Conservation (phyloP, 148 eudicot genomes). For the Camellia sinensis region DNA sequence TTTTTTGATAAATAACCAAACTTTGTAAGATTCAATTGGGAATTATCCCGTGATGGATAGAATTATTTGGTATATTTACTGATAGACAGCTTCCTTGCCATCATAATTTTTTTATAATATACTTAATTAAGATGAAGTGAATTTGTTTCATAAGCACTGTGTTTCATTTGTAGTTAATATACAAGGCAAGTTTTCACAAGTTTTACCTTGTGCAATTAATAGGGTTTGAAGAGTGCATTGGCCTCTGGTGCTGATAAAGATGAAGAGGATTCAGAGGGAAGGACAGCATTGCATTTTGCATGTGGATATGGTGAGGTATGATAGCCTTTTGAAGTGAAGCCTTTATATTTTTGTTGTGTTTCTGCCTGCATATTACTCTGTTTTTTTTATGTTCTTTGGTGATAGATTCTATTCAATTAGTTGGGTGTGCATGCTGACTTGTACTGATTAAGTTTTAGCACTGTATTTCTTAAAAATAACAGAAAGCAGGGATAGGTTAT, state of each 20-base stretch:
- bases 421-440: background rate
- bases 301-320: conserved; percentile 99
- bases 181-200: background rate
- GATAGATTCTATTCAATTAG: background rate
- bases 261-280: conserved; percentile 96
- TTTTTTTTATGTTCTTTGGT: background rate
- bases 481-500: background rate
- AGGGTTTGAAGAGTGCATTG: conserved; percentile 78
- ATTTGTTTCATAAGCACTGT: background rate
- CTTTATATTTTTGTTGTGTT: background rate
- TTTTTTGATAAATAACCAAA: no score
- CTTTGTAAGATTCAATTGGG: background rate
- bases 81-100: background rate
- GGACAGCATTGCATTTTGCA: conserved; percentile 96
- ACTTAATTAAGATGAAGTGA: background rate
- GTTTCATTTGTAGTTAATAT: background rate
- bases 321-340: conserved; percentile 8
- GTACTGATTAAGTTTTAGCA: background rate
- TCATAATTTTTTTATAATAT: background rate
- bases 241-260: conserved; percentile 82
- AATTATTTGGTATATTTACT: background rate
- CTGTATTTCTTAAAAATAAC: background rate
- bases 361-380: background rate
- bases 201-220: background rate
- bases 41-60: background rate